phyloP scores from a whole-genome alignment of 495 filamentous ascomycete genomes.

The Penicillium turbatum region DNA sequence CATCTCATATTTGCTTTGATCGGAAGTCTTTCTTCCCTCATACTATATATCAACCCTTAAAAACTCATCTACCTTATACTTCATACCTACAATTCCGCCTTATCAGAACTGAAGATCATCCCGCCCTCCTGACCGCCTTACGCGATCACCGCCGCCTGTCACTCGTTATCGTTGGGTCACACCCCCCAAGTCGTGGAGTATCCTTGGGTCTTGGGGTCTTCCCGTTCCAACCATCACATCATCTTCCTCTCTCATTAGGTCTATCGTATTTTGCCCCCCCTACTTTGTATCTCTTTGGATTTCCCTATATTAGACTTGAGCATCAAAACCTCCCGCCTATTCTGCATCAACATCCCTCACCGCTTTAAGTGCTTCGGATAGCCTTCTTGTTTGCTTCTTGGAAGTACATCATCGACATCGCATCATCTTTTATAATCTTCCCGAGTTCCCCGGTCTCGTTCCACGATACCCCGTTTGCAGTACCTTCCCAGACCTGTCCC shows the following conservation, averaged over 20 bases:
- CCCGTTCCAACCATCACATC: constrained; percentile 34
- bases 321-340: constrained; percentile 7
- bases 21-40: not conserved
- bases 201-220: constrained; percentile 27
- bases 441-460: constrained; percentile 10
- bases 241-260: constrained; percentile 25
- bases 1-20: not conserved
- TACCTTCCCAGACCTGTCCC: constrained; percentile 10
- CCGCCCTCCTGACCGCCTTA: constrained; percentile 40
- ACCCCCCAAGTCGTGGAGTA: constrained; percentile 25
- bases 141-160: constrained; percentile 24
- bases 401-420: not conserved
- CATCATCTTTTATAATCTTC: not conserved
- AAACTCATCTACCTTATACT: not conserved
- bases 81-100: constrained; percentile 1
- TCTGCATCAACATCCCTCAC: constrained; percentile 24
- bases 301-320: constrained; percentile 10
- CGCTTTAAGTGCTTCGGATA: constrained; percentile 20
- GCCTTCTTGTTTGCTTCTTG: not conserved
- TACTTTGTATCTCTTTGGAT: constrained; percentile 8
- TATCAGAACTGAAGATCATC: constrained; percentile 5
- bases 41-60: not conserved
- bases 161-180: constrained; percentile 42
- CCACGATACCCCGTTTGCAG: constrained; percentile 8
- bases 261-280: constrained; percentile 13